Percentiles rank a stretch among this genome's conserved stretches.
These are phyloP conservation scores for Boletellus sp. DNA, from an alignment of 768 basidiomycete species.

Conservation along the genomic window DNA sequence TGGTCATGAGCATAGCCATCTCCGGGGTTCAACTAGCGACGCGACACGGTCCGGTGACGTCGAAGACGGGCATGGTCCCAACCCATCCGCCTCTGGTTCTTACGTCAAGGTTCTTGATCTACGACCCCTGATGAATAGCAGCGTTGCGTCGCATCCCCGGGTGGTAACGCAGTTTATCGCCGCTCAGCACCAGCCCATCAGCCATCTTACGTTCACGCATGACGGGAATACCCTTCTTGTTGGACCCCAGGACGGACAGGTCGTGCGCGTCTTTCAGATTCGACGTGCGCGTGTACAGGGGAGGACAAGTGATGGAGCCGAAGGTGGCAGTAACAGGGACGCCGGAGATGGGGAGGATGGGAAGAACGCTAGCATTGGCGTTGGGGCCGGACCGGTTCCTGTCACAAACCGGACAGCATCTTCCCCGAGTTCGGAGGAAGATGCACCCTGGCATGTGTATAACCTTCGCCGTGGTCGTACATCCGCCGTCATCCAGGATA, in stretches of 20 bases:
- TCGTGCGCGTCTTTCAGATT: conserved; percentile 46
- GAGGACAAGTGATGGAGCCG: background rate
- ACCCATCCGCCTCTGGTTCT: conserved; percentile 32
- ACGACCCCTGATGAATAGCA: conserved; percentile 27
- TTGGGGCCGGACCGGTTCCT: background rate
- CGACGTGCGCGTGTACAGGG: conserved; percentile 21
- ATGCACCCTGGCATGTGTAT: conserved; percentile 55
- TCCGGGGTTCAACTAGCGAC: conserved; percentile 14
- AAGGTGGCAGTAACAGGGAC: background rate
- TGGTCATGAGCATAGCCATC: conserved; percentile 6
- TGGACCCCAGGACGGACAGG: conserved; percentile 53
- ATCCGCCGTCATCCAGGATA: conserved; percentile 54
- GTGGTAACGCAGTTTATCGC: conserved; percentile 48
- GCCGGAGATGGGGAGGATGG: background rate
- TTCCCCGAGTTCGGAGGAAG: conserved; percentile 5
- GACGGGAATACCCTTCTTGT: conserved; percentile 52
- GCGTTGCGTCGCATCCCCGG: conserved; percentile 23
- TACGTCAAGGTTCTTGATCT: conserved; percentile 60
- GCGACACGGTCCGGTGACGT: conserved; percentile 11
- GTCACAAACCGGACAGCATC: conserved; percentile 2
- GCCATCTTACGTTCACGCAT: conserved; percentile 45
- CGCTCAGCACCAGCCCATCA: conserved; percentile 45
- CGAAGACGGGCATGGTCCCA: conserved; percentile 9
- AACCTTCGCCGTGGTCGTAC: conserved; percentile 69
- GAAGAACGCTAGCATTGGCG: conserved; percentile 2